phyloP scores from a whole-genome alignment of 345 rosid species.

The Balakata baccata region DNA sequence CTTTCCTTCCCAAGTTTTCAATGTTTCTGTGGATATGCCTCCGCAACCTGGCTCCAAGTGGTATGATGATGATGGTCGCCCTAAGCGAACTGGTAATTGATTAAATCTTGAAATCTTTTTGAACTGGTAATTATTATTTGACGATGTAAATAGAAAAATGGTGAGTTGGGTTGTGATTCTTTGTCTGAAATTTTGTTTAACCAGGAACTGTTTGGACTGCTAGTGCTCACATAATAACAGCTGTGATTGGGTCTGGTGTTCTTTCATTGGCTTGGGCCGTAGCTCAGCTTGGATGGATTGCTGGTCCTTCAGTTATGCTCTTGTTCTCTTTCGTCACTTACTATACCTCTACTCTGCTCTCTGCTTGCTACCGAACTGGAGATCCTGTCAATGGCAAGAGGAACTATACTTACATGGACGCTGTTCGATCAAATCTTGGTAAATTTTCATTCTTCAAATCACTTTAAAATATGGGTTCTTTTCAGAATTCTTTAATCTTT shows the following conservation, averaged over 20 bases:
- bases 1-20: slow-evolving; percentile 11
- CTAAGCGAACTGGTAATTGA: slow-evolving; percentile 50
- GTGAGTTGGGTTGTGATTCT: not conserved
- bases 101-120: too few relatives aligned
- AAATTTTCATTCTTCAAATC: not conserved
- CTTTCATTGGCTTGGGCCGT: slow-evolving; percentile 69
- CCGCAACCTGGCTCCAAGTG: slow-evolving; percentile 49
- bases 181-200: not conserved
- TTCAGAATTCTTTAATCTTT: not conserved
- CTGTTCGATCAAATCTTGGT: slow-evolving; percentile 63
- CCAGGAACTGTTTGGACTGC: slow-evolving; percentile 69
- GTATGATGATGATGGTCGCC: slow-evolving; percentile 75
- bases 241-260: slow-evolving; percentile 84
- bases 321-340: slow-evolving; percentile 69
- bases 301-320: slow-evolving; percentile 60
- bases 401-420: slow-evolving; percentile 75
- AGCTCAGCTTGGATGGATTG: slow-evolving; percentile 78
- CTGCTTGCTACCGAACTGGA: slow-evolving; percentile 65
- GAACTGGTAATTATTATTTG: too few relatives aligned
- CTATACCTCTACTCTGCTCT: slow-evolving; percentile 58
- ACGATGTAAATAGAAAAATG: not conserved
- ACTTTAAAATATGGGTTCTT: not conserved
- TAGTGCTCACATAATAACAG: slow-evolving; percentile 78
- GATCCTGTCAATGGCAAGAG: slow-evolving; percentile 57
- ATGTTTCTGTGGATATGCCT: slow-evolving; percentile 39